These are phyloP conservation scores for Yarrowia divulgata DNA, from an alignment of 805 yeast genomes.

Conservation along the genomic window DNA sequence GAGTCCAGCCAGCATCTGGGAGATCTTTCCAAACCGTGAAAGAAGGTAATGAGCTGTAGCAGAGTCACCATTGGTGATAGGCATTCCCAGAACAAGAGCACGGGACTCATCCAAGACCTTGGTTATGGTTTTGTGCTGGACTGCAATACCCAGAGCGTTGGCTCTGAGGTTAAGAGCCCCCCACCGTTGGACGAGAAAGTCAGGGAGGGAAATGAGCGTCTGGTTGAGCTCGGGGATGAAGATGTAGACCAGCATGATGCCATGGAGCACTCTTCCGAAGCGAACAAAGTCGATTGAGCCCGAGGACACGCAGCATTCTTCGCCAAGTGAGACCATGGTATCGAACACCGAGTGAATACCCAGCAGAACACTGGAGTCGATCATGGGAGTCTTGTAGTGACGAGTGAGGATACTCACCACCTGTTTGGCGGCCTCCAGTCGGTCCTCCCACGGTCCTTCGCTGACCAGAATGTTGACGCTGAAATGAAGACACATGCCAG, in stretches of 20 bases:
- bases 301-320: conserved; percentile 19
- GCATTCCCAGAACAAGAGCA: conserved; percentile 12
- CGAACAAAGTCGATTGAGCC: conserved; percentile 37
- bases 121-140: not conserved
- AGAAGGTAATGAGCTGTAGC: conserved; percentile 11
- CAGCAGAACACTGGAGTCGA: conserved; percentile 1
- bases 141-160: conserved; percentile 4
- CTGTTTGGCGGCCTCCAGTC: conserved; percentile 11
- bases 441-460: conserved; percentile 22
- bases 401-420: not conserved
- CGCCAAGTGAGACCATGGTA: conserved; percentile 16
- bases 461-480: not conserved
- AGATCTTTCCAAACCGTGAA: not conserved
- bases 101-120: conserved; percentile 23
- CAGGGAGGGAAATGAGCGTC: not conserved
- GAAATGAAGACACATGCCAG: conserved; percentile 3
- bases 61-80: conserved; percentile 10
- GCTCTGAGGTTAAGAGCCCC: conserved; percentile 27
- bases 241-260: conserved; percentile 12
- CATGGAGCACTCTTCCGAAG: conserved; percentile 29
- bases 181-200: conserved; percentile 21
- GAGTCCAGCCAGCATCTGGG: not conserved
- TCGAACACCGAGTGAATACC: not conserved
- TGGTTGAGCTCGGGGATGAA: conserved; percentile 28
- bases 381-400: not conserved